Conservation (phyloP, 1,284 basidiomycete species). For the Puccinia novopanici region DNA sequence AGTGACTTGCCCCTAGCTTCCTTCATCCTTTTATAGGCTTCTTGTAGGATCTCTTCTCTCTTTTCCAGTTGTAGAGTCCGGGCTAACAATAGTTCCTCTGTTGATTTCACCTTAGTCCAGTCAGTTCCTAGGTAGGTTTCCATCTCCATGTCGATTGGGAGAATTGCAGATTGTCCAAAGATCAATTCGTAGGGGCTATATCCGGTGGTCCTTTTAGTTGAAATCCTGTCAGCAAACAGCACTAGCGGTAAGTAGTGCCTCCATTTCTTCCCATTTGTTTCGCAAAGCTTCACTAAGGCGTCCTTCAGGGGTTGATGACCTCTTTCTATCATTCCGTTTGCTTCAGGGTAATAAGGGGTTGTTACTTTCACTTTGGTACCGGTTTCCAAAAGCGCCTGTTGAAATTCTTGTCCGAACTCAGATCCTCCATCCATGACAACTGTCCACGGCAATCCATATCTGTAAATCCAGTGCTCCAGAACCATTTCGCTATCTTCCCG, state of each 20-base stretch:
- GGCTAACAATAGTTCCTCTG: not conserved
- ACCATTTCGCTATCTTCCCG: not conserved
- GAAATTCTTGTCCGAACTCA: not conserved
- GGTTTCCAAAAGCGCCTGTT: not conserved
- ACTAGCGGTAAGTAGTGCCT: constrained; percentile 10
- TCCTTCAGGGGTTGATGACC: constrained; percentile 10
- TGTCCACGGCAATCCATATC: not conserved
- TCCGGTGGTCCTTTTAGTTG: no score
- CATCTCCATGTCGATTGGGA: not conserved
- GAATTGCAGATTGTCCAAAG: not conserved
- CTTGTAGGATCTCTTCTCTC: not conserved
- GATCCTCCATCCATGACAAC: not conserved
- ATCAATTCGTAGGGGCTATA: constrained; percentile 7
- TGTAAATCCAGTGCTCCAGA: not conserved
- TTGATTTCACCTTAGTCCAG: not conserved
- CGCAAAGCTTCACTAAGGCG: not conserved
- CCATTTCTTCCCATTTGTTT: constrained; percentile 6
- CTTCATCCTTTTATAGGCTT: not conserved
- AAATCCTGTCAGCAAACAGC: constrained; percentile 8
- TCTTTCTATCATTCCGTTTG: constrained; percentile 24
- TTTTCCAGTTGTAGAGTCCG: not conserved
- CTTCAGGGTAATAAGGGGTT: not conserved
- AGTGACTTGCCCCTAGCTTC: not conserved
- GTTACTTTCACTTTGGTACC: not conserved
- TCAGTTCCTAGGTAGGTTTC: no score